Conservation (phyloP, 1,139 yeast species). For the Lodderomyces parapsilosis region DNA sequence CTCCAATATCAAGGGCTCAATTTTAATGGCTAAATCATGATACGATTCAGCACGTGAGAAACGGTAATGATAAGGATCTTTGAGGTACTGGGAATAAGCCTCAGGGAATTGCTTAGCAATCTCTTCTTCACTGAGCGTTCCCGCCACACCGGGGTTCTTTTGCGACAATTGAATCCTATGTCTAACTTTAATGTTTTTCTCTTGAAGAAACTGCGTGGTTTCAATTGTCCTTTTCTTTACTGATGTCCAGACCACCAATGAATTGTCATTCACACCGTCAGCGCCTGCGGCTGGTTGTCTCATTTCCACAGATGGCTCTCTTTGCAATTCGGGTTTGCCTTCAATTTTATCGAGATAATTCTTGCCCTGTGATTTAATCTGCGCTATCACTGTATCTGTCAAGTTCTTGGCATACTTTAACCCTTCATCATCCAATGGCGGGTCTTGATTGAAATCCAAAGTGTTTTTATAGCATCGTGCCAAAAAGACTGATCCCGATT, state of each 20-base stretch:
- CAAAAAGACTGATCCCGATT: constrained; percentile 82
- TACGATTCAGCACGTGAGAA: constrained; percentile 92
- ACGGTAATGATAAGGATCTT: constrained; percentile 90
- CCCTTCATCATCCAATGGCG: constrained; percentile 64
- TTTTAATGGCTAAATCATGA: constrained; percentile 91
- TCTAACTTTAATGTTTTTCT: constrained; percentile 57
- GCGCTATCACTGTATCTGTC: constrained; percentile 35
- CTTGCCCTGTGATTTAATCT: constrained; percentile 33
- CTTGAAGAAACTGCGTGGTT: constrained; percentile 67
- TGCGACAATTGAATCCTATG: constrained; percentile 85
- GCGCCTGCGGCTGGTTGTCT: constrained; percentile 50
- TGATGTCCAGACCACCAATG: constrained; percentile 89
- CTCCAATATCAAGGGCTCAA: constrained; percentile 90
- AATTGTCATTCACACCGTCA: constrained; percentile 46
- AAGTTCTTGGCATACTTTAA: constrained; percentile 48
- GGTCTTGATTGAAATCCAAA: constrained; percentile 58
- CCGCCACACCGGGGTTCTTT: constrained; percentile 87
- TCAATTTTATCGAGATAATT: constrained; percentile 21
- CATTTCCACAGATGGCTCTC: constrained; percentile 23
- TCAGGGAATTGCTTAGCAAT: constrained; percentile 60
- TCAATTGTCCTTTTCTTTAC: constrained; percentile 82
- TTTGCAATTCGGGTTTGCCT: constrained; percentile 7
- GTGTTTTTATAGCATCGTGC: constrained; percentile 75
- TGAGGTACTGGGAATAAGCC: constrained; percentile 62
- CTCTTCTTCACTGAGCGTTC: constrained; percentile 61